These are phyloP conservation scores for Claviceps africana DNA, from an alignment of 2,329 filamentous ascomycete genomes.

Conservation along the genomic window DNA sequence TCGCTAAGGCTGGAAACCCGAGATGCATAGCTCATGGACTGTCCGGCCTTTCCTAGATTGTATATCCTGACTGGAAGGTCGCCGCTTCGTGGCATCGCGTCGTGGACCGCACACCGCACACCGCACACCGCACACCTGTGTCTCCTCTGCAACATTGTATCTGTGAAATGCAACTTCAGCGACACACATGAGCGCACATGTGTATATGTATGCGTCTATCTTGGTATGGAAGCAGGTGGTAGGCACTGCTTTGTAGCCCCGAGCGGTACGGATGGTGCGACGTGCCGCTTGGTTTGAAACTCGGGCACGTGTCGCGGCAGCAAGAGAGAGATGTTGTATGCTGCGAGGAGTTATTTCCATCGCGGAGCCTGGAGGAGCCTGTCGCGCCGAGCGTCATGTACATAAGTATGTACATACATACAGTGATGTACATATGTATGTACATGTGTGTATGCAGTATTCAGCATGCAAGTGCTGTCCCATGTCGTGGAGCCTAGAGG, in stretches of 20 bases:
- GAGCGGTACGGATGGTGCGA: neutral
- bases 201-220: too few species aligned
- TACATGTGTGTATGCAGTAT: too few species aligned
- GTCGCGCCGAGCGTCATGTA: neutral
- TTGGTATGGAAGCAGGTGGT: too few species aligned
- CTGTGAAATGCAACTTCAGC: neutral
- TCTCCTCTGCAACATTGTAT: neutral
- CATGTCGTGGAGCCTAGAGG: too few species aligned
- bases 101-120: neutral
- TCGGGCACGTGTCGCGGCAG: neutral
- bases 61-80: neutral
- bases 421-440: too few species aligned
- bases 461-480: too few species aligned
- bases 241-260: neutral
- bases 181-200: neutral
- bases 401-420: too few species aligned
- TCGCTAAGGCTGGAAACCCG: neutral
- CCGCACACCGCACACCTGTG: neutral
- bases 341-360: neutral
- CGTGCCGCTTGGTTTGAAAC: neutral
- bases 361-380: neutral
- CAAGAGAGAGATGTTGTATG: neutral
- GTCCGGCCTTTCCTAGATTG: neutral
- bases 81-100: neutral
- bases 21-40: neutral